Conservation (phyloP, 108 stramenopile genomes). For the Skeletonema potamos region DNA sequence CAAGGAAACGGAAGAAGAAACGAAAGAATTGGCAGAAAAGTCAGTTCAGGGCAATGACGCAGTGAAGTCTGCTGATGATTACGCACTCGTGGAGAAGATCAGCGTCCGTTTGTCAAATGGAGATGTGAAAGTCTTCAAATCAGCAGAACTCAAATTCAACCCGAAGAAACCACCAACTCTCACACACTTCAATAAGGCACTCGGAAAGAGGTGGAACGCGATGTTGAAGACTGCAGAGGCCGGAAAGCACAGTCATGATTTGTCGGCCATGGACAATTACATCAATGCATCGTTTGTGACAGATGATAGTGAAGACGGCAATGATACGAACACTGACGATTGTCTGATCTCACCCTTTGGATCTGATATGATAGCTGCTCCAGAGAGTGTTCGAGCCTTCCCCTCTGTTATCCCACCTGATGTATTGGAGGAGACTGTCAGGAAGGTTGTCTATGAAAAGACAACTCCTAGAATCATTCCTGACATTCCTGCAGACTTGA, state of each 20-base stretch:
- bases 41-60: background rate
- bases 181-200: constrained; percentile 45
- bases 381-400: constrained; percentile 47
- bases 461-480: constrained; percentile 53
- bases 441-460: constrained; percentile 51
- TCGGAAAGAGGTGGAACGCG: constrained; percentile 65
- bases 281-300: constrained; percentile 16
- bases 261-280: constrained; percentile 49
- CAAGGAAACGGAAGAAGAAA: constrained; percentile 4
- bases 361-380: constrained; percentile 63
- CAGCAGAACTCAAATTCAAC: constrained; percentile 30
- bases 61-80: background rate
- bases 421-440: constrained; percentile 56
- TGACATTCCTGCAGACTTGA: constrained; percentile 51
- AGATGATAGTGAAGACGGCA: constrained; percentile 5
- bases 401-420: constrained; percentile 46
- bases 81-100: background rate
- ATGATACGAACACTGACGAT: constrained; percentile 6
- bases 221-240: constrained; percentile 60
- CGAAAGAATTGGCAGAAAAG: background rate
- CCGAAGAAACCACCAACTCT: constrained; percentile 35
- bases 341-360: constrained; percentile 55
- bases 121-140: constrained; percentile 12
- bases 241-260: constrained; percentile 49
- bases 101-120: constrained; percentile 21